Evolutionary conservation across 116 monocot genomes (phyloP), one percentile per base, ranked within the genome.

Genomic region (Iris pallida): DNA sequence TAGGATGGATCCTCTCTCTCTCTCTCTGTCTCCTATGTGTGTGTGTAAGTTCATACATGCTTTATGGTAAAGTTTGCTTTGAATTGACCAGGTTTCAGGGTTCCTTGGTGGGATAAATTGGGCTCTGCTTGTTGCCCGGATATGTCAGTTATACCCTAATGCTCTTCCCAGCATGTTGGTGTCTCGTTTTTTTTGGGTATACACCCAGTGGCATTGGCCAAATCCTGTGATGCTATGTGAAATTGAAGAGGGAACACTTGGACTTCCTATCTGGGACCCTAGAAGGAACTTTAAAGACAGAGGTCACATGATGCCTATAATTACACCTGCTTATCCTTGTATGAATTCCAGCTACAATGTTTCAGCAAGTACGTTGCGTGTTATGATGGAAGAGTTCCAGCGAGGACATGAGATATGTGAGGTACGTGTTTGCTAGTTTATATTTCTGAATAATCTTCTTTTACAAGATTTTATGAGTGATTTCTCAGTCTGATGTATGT

Each of bases 301-400:
- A 67, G 73, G 57, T 47, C 92, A 97, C 66, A 83, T 77, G 20
- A 97, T 97, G 97, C 97, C 97, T 45, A 97, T 97, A 61, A 97
- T 97, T 54, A 97, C 97, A 51, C 97, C 97, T 61, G 97, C 97
- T 49, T 97, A 97, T 75, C 97, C 97, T 63, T 81, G 81, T 65
- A 97, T 97, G 97, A 97, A 97, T 78, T 97, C 97, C 44, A 97
- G 97, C 73, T 97, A 90, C 72, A 97, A 92, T 72, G 97, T 97
- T 44, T 92, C 92, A 19, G 74, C 76, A 43, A 92, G 92, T 74
- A 97, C 97, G 18, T 73, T 92, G 66, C 87, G 87, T 49, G 81
- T 97, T 18, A 92, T 97, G 92, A 85, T 78, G 55, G 90, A 97
- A 81, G 85, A 97, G 70, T 97, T 97, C 53, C 82, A 82, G 53